Base-by-base conservation (phyloP, 192 early-diverging fungal species). In the Globomyces pollinis-pini region DNA sequence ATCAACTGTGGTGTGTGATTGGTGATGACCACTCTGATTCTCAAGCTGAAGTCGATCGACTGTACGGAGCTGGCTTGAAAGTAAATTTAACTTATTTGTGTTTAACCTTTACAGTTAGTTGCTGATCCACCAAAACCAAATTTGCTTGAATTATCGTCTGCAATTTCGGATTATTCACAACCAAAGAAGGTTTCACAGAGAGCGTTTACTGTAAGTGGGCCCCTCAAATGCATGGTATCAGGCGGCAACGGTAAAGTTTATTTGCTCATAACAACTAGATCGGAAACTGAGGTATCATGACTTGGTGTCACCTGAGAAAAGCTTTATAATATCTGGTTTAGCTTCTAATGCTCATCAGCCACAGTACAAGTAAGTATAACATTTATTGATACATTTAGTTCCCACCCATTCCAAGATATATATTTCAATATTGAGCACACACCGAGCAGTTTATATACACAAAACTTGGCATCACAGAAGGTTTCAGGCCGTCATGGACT, bases 241-340 rank as follows among this genome's bases (percentile, higher is more conserved):
- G 88, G 72, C 0, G 89, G 91, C 3, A 83, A 81, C 3, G 93
- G 18, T 16, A 42, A 42, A 18, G 11, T 42, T n/a, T n/a, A n/a
- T n/a, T n/a, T n/a, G n/a, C n/a, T n/a, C n/a, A n/a, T n/a, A n/a
- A n/a, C n/a, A n/a, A n/a, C n/a, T n/a, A n/a, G n/a, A 96, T 71
- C 80, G 88, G 31, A 91, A 92, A 67, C 68, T 96, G 29, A 71
- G 92, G n/a, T 88, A 85, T 57, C 91, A 91, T 88, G 85, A 91
- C 61, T 73, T 74, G 18, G 70, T 68, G 5, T 65, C 68, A 18
- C 65, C 88, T 29, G 88, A 90, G 24, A 72, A 87, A 15, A 90
- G 88, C 1, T 85, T 79, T 64, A 74, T 93, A 2, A 72, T 94
- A 30, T 76, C 77, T 30, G 85, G 87, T 1, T 63, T 75, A 23